Conservation (phyloP, 2,329 filamentous ascomycete species). For the Mycogone perniciosa region DNA sequence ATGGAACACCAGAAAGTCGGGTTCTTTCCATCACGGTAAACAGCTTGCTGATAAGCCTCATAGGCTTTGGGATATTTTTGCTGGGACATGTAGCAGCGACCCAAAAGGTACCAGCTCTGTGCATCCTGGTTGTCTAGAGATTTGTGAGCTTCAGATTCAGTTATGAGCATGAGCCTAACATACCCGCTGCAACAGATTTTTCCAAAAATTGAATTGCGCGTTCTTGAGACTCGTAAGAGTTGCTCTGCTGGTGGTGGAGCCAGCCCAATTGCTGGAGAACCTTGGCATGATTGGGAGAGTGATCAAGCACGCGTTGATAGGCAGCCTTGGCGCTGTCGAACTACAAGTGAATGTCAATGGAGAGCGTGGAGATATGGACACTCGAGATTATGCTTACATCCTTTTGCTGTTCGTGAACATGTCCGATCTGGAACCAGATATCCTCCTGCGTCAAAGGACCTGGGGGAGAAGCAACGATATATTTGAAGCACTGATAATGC, state of each 20-base stretch:
- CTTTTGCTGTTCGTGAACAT: slow-evolving; percentile 98
- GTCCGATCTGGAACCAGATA: slow-evolving; percentile 99
- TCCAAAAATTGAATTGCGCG: slow-evolving; percentile 95
- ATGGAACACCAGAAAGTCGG: slow-evolving; percentile 99
- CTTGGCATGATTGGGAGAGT: slow-evolving; percentile 94
- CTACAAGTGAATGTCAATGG: slow-evolving; percentile 39
- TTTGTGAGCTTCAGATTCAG: slow-evolving; percentile 22
- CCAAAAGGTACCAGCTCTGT: slow-evolving; percentile 97
- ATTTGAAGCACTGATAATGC: slow-evolving; percentile 78
- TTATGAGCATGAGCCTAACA: slow-evolving; percentile 25
- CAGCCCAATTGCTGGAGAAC: slow-evolving; percentile 96
- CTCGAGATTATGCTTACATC: slow-evolving; percentile 63
- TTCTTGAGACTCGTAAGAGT: slow-evolving; percentile 84
- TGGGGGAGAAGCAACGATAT: slow-evolving; percentile 89
- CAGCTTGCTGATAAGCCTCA: slow-evolving; percentile 96
- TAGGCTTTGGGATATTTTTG: slow-evolving; percentile 98
- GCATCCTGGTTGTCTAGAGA: slow-evolving; percentile 79
- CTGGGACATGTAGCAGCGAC: slow-evolving; percentile 98
- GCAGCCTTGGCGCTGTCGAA: slow-evolving; percentile 90
- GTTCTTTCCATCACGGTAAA: slow-evolving; percentile 95
- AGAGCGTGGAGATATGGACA: background rate
- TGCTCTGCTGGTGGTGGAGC: slow-evolving; percentile 95
- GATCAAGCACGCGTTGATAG: slow-evolving; percentile 87
- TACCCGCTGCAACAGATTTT: slow-evolving; percentile 90
- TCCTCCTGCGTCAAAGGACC: slow-evolving; percentile 92